phyloP scores from a whole-genome alignment of 345 rosid species.

The Populus euphratica region DNA sequence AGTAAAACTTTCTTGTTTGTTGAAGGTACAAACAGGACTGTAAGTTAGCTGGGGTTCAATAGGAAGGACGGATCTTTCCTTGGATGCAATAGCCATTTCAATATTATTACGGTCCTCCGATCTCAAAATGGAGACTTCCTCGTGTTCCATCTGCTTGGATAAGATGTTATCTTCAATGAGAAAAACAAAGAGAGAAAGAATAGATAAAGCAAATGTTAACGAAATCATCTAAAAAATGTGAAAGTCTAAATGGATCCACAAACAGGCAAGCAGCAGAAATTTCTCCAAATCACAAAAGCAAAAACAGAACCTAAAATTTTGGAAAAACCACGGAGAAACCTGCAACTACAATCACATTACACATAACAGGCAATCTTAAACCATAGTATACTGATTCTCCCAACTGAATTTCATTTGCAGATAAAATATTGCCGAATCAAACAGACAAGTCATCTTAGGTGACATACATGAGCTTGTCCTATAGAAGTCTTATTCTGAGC shows the following conservation, averaged over 20 bases:
- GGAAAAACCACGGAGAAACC: background rate
- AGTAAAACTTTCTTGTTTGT: slow-evolving; percentile 35
- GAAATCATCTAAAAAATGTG: background rate
- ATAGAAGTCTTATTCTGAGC: too few relatives aligned
- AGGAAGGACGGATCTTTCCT: slow-evolving; percentile 21
- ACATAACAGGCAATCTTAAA: background rate
- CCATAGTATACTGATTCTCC: background rate
- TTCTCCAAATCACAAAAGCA: background rate
- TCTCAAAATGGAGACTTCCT: slow-evolving; percentile 36
- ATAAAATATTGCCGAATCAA: background rate
- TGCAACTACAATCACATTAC: background rate
- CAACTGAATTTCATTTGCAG: background rate
- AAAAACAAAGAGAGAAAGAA: background rate
- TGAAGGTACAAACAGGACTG: slow-evolving; percentile 42
- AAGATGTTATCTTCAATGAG: background rate
- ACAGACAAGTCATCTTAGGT: too few relatives aligned
- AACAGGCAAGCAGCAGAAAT: background rate
- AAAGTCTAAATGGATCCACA: background rate
- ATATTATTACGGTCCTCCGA: slow-evolving; percentile 28
- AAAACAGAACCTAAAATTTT: slow-evolving; percentile 3
- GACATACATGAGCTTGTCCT: too few relatives aligned
- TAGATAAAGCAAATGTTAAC: background rate
- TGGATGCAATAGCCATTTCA: slow-evolving; percentile 39
- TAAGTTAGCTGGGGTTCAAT: slow-evolving; percentile 19
- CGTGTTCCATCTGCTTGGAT: slow-evolving; percentile 49